phyloP scores from a whole-genome alignment of 1,284 basidiomycete genomes.

The Lentinus polychrous region DNA sequence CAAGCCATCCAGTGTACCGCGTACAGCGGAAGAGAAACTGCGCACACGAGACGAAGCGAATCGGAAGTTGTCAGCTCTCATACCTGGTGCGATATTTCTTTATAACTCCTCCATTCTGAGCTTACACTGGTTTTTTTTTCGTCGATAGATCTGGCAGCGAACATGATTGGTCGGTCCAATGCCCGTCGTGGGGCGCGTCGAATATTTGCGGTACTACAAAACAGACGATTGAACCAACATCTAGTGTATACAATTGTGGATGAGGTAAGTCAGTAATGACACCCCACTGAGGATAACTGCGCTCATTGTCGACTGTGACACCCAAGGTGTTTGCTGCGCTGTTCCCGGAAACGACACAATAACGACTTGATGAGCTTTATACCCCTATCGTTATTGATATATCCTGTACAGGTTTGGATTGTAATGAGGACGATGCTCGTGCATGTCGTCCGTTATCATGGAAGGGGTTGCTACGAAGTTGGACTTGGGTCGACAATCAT shows the following conservation, averaged over 20 bases:
- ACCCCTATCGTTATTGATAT: background rate
- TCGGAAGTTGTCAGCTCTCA: constrained; percentile 78
- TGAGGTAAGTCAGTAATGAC: constrained; percentile 47
- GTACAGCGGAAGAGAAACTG: constrained; percentile 74
- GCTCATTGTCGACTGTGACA: background rate
- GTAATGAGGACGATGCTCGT: background rate
- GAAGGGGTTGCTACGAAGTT: background rate
- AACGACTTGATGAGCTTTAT: background rate
- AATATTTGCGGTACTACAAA: constrained; percentile 90
- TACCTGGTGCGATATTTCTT: constrained; percentile 62
- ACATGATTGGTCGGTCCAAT: constrained; percentile 93
- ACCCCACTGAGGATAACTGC: background rate
- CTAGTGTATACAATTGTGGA: constrained; percentile 83
- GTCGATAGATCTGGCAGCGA: constrained; percentile 78
- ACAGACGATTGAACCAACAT: constrained; percentile 88
- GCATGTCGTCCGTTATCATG: background rate
- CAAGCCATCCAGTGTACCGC: constrained; percentile 51
- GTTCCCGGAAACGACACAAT: constrained; percentile 16
- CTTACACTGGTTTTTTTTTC: background rate
- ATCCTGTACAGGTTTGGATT: too few relatives aligned
- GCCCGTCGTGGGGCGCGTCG: constrained; percentile 86
- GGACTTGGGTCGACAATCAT: background rate
- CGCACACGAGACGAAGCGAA: constrained; percentile 82
- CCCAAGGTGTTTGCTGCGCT: constrained; percentile 21
- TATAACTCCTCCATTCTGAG: background rate